Evolutionary conservation across 257 asterid genomes (phyloP).

Genomic region (Buddleja alternifolia): DNA sequence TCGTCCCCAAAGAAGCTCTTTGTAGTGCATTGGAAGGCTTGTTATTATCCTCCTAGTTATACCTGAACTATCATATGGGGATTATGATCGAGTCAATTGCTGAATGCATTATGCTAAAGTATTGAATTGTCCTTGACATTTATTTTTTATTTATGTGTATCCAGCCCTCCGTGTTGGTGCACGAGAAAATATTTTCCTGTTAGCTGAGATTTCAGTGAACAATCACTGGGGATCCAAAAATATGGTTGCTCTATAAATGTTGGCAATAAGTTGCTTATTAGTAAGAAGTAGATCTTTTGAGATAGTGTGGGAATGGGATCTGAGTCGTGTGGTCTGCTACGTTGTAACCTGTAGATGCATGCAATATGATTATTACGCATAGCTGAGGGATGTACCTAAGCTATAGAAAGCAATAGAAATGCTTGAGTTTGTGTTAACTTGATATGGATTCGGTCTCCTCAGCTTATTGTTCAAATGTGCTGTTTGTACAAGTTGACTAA

Average conservation of each 20-base stretch:
- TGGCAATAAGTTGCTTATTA: neutral
- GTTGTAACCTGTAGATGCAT: neutral
- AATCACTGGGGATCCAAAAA: neutral
- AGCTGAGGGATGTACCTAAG: neutral
- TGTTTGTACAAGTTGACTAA: neutral
- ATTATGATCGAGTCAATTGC: neutral
- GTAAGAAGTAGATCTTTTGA: neutral
- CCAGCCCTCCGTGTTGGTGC: neutral
- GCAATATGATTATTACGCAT: neutral
- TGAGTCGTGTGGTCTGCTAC: neutral
- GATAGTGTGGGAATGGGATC: neutral
- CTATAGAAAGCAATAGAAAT: neutral
- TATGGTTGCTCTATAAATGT: neutral
- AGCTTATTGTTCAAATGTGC: slow-evolving; percentile 3
- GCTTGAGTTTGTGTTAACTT: slow-evolving; percentile 3
- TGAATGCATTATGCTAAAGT: neutral
- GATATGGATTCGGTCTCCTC: neutral
- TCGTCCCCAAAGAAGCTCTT: too few species aligned
- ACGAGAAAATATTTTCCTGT: neutral
- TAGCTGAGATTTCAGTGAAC: neutral
- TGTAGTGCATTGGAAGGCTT: too few species aligned
- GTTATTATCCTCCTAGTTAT: too few species aligned
- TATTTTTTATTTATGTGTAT: neutral
- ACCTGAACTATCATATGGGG: too few species aligned
- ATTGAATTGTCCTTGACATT: neutral